These are phyloP conservation scores for Aspergillus pseudotamarii DNA, from an alignment of 2,329 filamentous ascomycete species.

Conservation along the genomic window DNA sequence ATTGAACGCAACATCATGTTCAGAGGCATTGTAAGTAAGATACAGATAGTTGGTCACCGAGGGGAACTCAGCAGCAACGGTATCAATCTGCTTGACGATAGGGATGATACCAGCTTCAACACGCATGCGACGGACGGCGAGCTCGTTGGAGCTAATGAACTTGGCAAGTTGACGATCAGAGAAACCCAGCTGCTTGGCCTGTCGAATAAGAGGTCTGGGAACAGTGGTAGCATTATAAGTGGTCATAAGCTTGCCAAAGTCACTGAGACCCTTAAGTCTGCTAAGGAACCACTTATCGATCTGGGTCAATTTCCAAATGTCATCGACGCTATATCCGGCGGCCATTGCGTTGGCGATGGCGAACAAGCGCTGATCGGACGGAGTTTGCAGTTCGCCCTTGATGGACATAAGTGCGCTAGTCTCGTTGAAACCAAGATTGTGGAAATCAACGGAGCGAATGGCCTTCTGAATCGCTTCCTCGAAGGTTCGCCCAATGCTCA, in stretches of 20 bases:
- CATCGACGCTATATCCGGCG: slow-evolving; percentile 87
- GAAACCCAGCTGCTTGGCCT: slow-evolving; percentile 93
- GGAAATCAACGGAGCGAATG: slow-evolving; percentile 90
- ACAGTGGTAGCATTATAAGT: slow-evolving; percentile 68
- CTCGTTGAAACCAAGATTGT: slow-evolving; percentile 93
- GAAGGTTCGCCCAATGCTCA: slow-evolving; percentile 95
- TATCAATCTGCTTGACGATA: slow-evolving; percentile 97
- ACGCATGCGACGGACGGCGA: slow-evolving; percentile 80
- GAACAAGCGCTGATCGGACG: slow-evolving; percentile 95
- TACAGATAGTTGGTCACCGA: slow-evolving; percentile 95
- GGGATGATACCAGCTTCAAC: slow-evolving; percentile 85
- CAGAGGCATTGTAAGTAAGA: slow-evolving; percentile 88
- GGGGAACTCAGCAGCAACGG: slow-evolving; percentile 94
- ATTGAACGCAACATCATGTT: slow-evolving; percentile 80
- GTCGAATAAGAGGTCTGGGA: slow-evolving; percentile 67
- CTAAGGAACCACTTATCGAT: slow-evolving; percentile 99
- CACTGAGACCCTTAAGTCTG: slow-evolving; percentile 85
- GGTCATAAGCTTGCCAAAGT: slow-evolving; percentile 81
- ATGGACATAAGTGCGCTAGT: slow-evolving; percentile 92
- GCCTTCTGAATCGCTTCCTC: slow-evolving; percentile 99
- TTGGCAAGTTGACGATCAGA: slow-evolving; percentile 90
- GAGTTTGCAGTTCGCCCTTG: slow-evolving; percentile 93
- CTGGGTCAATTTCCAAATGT: slow-evolving; percentile 97
- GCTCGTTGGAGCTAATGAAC: slow-evolving; percentile 93
- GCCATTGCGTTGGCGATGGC: slow-evolving; percentile 98